Evolutionary conservation across 306 rosid genomes (phyloP).

Genomic region (Vachellia collinsii): DNA sequence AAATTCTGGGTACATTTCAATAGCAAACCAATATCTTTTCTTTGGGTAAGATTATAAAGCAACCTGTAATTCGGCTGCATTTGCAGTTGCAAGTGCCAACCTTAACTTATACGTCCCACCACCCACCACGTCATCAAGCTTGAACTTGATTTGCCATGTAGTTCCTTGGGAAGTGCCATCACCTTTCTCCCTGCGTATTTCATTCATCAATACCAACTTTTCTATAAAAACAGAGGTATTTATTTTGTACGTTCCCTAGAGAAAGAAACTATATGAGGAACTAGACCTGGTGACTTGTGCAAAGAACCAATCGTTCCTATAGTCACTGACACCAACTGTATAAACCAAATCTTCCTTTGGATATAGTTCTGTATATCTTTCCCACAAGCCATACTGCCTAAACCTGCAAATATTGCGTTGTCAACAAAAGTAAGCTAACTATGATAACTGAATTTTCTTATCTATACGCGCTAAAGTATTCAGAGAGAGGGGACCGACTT

Average conservation of each 20-base stretch:
- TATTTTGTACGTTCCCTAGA: background rate
- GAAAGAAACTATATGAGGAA: conserved; percentile 1
- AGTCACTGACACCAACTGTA: conserved; percentile 64
- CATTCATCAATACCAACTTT: conserved; percentile 4
- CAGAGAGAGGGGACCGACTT: conserved; percentile 45
- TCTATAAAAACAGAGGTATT: background rate
- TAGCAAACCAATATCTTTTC: background rate
- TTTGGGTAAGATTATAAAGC: background rate
- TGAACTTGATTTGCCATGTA: conserved; percentile 87
- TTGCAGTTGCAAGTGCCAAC: conserved; percentile 78
- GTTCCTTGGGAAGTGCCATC: conserved; percentile 71
- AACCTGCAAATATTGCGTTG: conserved; percentile 46
- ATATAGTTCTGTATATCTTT: conserved; percentile 76
- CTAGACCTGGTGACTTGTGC: conserved; percentile 84
- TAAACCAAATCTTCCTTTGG: conserved; percentile 66
- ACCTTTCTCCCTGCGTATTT: conserved; percentile 57
- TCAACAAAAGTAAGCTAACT: background rate
- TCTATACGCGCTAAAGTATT: too few species aligned
- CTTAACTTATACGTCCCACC: conserved; percentile 59
- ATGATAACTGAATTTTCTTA: background rate
- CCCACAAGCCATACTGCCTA: conserved; percentile 90
- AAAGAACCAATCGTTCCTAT: conserved; percentile 76
- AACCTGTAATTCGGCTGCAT: conserved; percentile 75
- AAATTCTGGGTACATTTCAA: background rate
- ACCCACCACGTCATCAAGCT: conserved; percentile 46